Evolutionary conservation across 257 asterid genomes (phyloP).

Genomic region (Solanum gandarillasii): DNA sequence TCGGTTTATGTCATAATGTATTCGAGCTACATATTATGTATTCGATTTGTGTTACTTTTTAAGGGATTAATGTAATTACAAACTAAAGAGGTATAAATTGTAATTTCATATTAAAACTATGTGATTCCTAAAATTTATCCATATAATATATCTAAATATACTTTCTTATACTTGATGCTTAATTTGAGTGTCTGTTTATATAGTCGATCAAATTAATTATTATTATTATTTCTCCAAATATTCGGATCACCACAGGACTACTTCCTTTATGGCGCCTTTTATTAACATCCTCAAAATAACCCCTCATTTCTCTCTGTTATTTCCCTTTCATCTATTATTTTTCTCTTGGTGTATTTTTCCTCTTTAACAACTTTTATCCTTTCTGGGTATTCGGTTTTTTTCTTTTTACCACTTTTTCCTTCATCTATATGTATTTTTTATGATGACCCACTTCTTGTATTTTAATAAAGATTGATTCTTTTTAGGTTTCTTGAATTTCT

Average conservation of each 20-base stretch:
- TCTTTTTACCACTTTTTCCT: conserved; percentile 10
- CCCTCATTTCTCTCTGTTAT: conserved; percentile 11
- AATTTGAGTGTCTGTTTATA: not conserved
- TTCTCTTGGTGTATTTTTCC: not conserved
- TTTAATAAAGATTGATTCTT: conserved; percentile 11
- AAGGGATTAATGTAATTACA: no score
- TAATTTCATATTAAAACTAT: no score
- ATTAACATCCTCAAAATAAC: conserved; percentile 13
- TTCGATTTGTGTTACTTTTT: no score
- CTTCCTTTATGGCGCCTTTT: conserved; percentile 12
- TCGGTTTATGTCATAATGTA: no score
- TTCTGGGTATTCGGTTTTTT: conserved; percentile 10
- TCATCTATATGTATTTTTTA: conserved; percentile 26
- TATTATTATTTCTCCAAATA: not conserved
- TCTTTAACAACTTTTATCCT: conserved; percentile 22
- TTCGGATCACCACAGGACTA: conserved; percentile 40
- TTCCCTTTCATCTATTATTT: not conserved
- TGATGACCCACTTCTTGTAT: not conserved
- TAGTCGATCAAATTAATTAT: not conserved
- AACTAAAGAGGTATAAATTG: no score
- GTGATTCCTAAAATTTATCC: no score
- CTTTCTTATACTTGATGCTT: no score
- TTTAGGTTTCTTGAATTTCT: not conserved
- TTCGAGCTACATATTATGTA: no score
- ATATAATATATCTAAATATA: not conserved